Evolutionary conservation across 768 basidiomycete species (phyloP).

Genomic region (Rhodotorula sphaerocarpa): DNA sequence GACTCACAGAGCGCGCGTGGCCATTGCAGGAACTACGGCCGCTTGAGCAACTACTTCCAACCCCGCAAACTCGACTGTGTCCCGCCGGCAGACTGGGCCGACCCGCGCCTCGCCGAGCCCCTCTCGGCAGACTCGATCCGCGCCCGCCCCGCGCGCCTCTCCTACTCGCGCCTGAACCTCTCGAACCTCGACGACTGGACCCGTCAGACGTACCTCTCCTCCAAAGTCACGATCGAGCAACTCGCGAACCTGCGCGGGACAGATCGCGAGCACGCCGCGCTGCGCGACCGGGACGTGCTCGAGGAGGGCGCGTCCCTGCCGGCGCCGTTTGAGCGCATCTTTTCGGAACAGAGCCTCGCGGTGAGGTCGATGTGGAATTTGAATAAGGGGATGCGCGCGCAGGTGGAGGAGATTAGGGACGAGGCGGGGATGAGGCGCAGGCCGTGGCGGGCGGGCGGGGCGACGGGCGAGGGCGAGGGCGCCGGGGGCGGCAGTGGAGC

Average conservation of each 20-base stretch:
- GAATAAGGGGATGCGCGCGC: neutral
- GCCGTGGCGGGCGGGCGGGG: neutral
- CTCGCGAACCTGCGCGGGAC: neutral
- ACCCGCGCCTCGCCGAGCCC: conserved; percentile 16
- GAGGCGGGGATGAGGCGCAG: neutral
- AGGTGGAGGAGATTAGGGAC: neutral
- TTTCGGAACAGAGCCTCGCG: conserved; percentile 2
- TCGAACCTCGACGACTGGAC: conserved; percentile 30
- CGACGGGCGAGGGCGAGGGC: neutral
- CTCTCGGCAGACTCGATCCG: conserved; percentile 2
- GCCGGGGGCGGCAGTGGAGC: neutral
- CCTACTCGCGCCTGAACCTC: conserved; percentile 14
- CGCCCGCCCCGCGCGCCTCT: conserved; percentile 3
- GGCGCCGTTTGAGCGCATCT: conserved; percentile 3
- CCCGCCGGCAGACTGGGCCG: conserved; percentile 24
- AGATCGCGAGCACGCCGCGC: neutral
- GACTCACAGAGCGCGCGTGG: too few relatives aligned
- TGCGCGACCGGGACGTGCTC: conserved; percentile 10
- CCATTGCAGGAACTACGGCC: conserved; percentile 24
- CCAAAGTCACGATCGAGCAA: neutral
- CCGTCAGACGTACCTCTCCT: conserved; percentile 8
- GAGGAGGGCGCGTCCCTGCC: conserved; percentile 15
- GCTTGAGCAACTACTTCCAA: conserved; percentile 16
- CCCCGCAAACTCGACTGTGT: conserved; percentile 9
- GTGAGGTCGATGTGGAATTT: conserved; percentile 3